phyloP scores from a whole-genome alignment of 139 green algal genomes.

The Bryopsis sp. region DNA sequence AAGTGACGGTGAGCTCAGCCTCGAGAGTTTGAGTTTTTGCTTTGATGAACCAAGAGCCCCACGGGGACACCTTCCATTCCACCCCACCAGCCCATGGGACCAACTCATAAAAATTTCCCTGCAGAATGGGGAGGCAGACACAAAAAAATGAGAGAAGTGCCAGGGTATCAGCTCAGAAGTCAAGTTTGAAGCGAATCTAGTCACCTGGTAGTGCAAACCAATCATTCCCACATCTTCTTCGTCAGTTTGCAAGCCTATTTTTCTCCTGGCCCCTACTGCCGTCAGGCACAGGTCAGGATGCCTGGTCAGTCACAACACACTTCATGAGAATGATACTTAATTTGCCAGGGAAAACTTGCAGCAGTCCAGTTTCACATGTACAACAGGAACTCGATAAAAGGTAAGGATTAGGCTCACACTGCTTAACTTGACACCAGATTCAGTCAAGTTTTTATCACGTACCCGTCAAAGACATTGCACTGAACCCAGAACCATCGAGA shows the following conservation, averaged over 20 bases:
- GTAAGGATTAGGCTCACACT: no score
- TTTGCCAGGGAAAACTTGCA: no score
- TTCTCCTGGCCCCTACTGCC: constrained; percentile 60
- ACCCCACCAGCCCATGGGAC: constrained; percentile 73
- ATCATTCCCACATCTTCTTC: constrained; percentile 90
- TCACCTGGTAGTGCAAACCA: constrained; percentile 58
- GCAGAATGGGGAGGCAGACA: not conserved
- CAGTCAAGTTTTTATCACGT: constrained; percentile 16
- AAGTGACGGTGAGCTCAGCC: constrained; percentile 64
- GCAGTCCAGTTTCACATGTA: no score
- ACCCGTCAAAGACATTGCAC: constrained; percentile 84
- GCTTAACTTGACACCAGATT: no score
- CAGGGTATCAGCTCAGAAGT: not conserved
- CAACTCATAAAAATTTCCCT: constrained; percentile 76
- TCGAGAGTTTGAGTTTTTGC: constrained; percentile 51
- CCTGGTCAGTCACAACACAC: constrained; percentile 22
- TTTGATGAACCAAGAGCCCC: constrained; percentile 66
- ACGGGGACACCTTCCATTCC: constrained; percentile 76
- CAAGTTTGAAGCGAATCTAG: not conserved
- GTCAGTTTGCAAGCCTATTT: constrained; percentile 46
- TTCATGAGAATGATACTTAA: not conserved
- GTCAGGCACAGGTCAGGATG: constrained; percentile 63
- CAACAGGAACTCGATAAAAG: no score
- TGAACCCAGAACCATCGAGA: constrained; percentile 87
- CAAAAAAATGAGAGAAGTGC: not conserved